Evolutionary conservation across 2,329 filamentous ascomycete species (phyloP), one percentile per base, ranked within the genome.

Genomic region (Coniochaeta sp.): DNA sequence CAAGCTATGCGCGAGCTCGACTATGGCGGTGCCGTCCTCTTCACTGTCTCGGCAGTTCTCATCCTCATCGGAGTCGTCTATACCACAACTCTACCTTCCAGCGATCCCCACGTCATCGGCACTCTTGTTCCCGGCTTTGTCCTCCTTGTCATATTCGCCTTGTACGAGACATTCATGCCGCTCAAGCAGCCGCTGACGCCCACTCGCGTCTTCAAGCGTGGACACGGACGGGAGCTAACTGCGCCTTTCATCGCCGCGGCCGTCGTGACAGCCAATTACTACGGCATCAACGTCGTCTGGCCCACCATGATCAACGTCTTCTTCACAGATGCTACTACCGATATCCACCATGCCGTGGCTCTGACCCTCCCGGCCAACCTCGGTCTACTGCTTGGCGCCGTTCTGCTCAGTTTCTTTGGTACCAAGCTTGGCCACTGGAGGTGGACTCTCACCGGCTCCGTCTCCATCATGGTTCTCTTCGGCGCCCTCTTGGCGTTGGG

Each of bases 271-370:
- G 43, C 19, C 26, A 44, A 61, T 31, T 63, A 61, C 40, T 63
- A 59, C 40, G 58, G 57, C 38, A 59, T 61, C 57, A 59, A 59
- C 43, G 52, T 61, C 17, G 55, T 79, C 11, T 79, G 74, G 64
- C 77, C 77, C 0, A 77, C 75, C n/a, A 79, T 79, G 77, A 77
- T 79, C 40, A 79, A 70, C n/a, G 69, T 73, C 0, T 76, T 79
- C 63, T 80, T 74, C 63, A 74, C 72, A 1, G 68, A 73, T 57
- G 70, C 68, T 12, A 72, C 67, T 3, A 68, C 68, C 0, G 68
- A 70, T 60, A 74, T 72, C 68, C 67, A 66, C 26, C 71, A 75
- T 57, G 67, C 67, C 5, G 67, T 73, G 24, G 62, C 73, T 2
- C 64, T 81, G 3, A 75, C 77, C 1, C 66, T 79, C 24, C 75